phyloP scores from a whole-genome alignment of 2,329 filamentous ascomycete species.

The Madurella fahalii region DNA sequence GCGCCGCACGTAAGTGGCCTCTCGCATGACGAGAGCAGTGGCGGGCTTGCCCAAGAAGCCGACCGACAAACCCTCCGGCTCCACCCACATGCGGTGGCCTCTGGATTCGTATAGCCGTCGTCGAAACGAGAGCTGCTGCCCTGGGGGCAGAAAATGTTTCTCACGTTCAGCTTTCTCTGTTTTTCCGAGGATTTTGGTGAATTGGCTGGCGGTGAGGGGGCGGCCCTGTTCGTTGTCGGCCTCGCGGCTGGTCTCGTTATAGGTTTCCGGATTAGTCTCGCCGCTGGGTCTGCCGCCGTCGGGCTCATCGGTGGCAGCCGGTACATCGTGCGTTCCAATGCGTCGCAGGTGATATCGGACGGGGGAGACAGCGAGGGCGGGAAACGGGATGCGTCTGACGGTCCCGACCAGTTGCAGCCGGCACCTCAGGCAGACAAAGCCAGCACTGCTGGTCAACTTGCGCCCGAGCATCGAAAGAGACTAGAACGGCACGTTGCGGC shows the following conservation, averaged over 20 bases:
- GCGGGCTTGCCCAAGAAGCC: constrained; percentile 38
- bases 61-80: constrained; percentile 26
- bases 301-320: background rate
- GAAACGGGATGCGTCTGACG: background rate
- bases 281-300: background rate
- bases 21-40: constrained; percentile 46
- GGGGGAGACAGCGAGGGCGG: background rate
- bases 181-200: background rate
- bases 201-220: background rate
- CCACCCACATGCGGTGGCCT: constrained; percentile 15
- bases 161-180: background rate
- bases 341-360: background rate
- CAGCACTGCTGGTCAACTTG: constrained; percentile 29
- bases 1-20: constrained; percentile 25
- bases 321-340: background rate
- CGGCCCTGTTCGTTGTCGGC: background rate
- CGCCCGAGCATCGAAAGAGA: constrained; percentile 33
- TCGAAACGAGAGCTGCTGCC: background rate
- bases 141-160: background rate
- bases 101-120: constrained; percentile 7
- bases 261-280: background rate
- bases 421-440: constrained; percentile 39
- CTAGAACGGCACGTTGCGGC: constrained; percentile 1
- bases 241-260: background rate
- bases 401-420: constrained; percentile 33